Evolutionary conservation across 768 basidiomycete species (phyloP).

Genomic region (Exsudoporus frostii): DNA sequence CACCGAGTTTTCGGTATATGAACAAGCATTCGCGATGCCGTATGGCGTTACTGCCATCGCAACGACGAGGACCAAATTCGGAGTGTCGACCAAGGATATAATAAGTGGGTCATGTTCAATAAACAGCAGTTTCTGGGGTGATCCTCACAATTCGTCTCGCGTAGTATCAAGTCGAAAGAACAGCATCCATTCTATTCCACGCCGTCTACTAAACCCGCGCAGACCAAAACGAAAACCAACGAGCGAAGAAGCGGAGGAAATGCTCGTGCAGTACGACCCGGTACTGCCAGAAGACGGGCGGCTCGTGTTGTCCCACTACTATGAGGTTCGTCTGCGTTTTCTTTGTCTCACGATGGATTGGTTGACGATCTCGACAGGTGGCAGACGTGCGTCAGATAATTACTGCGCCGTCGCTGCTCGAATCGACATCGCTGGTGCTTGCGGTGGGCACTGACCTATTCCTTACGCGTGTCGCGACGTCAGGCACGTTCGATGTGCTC

Average conservation of each 20-base stretch:
- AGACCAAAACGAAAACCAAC: slow-evolving; percentile 77
- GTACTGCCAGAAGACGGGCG: slow-evolving; percentile 67
- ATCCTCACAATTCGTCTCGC: background rate
- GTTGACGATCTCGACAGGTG: slow-evolving; percentile 44
- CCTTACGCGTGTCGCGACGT: slow-evolving; percentile 79
- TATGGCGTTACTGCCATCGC: slow-evolving; percentile 65
- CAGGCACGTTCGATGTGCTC: slow-evolving; percentile 88
- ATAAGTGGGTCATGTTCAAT: slow-evolving; percentile 55
- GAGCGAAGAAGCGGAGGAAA: slow-evolving; percentile 77
- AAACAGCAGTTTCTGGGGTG: background rate
- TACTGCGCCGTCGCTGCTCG: slow-evolving; percentile 80
- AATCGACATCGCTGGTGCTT: slow-evolving; percentile 89
- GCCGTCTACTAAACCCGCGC: slow-evolving; percentile 76
- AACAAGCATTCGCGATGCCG: slow-evolving; percentile 71
- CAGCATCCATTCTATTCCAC: slow-evolving; percentile 72
- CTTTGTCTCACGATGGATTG: background rate
- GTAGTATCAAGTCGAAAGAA: slow-evolving; percentile 74
- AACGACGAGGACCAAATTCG: slow-evolving; percentile 81
- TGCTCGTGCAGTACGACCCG: slow-evolving; percentile 82
- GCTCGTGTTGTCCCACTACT: slow-evolving; percentile 53
- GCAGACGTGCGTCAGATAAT: slow-evolving; percentile 64
- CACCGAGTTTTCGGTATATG: slow-evolving; percentile 52
- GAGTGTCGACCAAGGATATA: slow-evolving; percentile 82
- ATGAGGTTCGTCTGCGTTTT: slow-evolving; percentile 39
- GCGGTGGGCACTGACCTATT: slow-evolving; percentile 89